Evolutionary conservation across 371 early-diverging fungal genomes (phyloP), one percentile per base, ranked within the genome.

Genomic region (Coemansia sp.): DNA sequence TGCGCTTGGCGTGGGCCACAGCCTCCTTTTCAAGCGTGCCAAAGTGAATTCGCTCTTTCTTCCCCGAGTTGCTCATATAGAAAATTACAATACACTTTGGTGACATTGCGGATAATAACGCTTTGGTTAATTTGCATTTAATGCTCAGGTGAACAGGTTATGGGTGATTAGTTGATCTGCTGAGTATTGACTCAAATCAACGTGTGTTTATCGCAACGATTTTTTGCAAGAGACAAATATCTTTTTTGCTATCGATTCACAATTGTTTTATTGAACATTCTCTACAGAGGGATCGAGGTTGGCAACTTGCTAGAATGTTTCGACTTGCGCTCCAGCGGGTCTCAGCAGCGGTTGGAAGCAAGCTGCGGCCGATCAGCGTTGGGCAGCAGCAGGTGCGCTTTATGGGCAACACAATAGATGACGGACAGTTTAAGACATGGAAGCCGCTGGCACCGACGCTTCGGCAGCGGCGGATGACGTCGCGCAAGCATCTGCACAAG

Each of bases 361-460:
- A 21, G 52, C 40, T 50, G 37, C 44, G 26, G 26, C 53, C 2
- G 54, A 42, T 18, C 16, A 44, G 25, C 37, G 23, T 42, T 44
- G 63, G 37, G 14, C 23, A 30, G 26, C 62, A 52, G 26, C 62
- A 52, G 37, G 58, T 59, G 26, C 75, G 71, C 21, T 20, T 39
- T 5, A 62, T 62, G 62, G 55, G 60, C 42, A 74, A 74, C 61
- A 69, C 75, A n/a, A 56, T 54, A n/a, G 80, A 81, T 57, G 84
- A 86, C 50, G 84, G 83, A 7, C 90, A 90, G 60, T 93, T 93
- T 83, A 96, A 95, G 84, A 90, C 95, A 21, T 94, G 93, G 82
- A 96, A 92, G 75, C 90, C 93, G 2, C 87, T 92, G 4, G 91
- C 97, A 18, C 94, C 94, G 16, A 96, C 96, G 72, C 87, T 91